phyloP scores from a whole-genome alignment of 306 rosid genomes.

The Cucurbita argyrosperma region DNA sequence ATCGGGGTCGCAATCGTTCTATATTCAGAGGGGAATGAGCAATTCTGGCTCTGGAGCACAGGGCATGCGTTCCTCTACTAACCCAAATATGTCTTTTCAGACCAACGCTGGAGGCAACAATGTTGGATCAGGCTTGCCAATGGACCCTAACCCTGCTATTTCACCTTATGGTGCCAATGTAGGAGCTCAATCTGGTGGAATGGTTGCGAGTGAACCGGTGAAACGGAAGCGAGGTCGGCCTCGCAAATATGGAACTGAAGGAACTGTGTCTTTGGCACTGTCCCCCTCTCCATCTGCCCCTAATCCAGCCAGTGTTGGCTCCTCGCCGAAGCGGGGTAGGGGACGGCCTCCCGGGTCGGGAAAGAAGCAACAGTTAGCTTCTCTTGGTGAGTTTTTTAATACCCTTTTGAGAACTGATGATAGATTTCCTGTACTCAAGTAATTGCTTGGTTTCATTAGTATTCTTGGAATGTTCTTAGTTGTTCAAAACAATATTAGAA shows the following conservation, averaged over 20 bases:
- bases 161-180: constrained; percentile 57
- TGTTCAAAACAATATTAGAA: background rate
- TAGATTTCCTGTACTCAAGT: background rate
- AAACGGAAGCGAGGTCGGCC: constrained; percentile 96
- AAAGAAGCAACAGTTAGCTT: constrained; percentile 70
- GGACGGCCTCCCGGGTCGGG: constrained; percentile 90
- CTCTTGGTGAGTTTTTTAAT: constrained; percentile 40
- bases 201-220: constrained; percentile 39
- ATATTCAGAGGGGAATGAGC: constrained; percentile 51
- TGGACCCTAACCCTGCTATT: constrained; percentile 42
- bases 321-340: constrained; percentile 53
- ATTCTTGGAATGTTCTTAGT: background rate
- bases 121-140: constrained; percentile 45
- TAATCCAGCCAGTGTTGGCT: constrained; percentile 26
- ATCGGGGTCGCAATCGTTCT: constrained; percentile 67
- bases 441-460: background rate
- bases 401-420: background rate
- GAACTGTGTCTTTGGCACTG: constrained; percentile 68
- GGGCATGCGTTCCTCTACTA: constrained; percentile 33
- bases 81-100: constrained; percentile 49
- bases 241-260: constrained; percentile 75
- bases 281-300: constrained; percentile 36
- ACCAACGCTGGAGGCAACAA: constrained; percentile 39
- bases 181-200: constrained; percentile 40
- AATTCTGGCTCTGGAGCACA: constrained; percentile 46